phyloP scores from a whole-genome alignment of 768 basidiomycete genomes.

The Agrocybe chaxingu region DNA sequence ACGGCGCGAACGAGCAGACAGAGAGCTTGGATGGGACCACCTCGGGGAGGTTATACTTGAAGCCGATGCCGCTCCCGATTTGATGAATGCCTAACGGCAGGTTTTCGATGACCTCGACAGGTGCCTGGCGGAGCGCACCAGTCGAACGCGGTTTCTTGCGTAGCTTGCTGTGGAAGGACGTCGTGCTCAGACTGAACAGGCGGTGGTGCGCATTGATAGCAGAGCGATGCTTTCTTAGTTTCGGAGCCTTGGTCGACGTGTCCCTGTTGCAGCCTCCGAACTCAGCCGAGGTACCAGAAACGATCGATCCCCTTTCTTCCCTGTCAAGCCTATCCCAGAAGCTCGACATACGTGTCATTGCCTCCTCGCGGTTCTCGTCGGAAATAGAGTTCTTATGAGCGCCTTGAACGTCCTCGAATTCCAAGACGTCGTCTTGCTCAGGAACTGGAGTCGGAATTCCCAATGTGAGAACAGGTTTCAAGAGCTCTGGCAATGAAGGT shows the following conservation, averaged over 20 bases:
- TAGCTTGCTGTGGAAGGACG: slow-evolving; percentile 37
- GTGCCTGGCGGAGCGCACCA: slow-evolving; percentile 25
- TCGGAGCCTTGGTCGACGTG: slow-evolving; percentile 25
- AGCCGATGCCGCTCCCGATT: slow-evolving; percentile 52
- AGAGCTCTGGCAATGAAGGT: slow-evolving; percentile 7
- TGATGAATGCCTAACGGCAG: slow-evolving; percentile 45
- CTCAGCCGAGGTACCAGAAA: slow-evolving; percentile 16
- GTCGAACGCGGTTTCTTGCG: slow-evolving; percentile 33
- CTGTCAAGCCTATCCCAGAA: slow-evolving; percentile 48
- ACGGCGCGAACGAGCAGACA: slow-evolving; percentile 17
- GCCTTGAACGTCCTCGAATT: too few relatives aligned
- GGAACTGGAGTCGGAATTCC: slow-evolving; percentile 8
- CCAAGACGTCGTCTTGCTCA: slow-evolving; percentile 14
- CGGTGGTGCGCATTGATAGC: slow-evolving; percentile 25
- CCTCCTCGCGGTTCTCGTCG: not conserved
- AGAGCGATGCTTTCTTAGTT: slow-evolving; percentile 36
- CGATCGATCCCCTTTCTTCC: slow-evolving; percentile 24
- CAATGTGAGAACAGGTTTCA: slow-evolving; percentile 7
- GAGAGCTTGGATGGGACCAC: slow-evolving; percentile 19
- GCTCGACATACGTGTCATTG: slow-evolving; percentile 21
- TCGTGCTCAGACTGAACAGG: slow-evolving; percentile 28
- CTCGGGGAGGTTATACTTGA: slow-evolving; percentile 36
- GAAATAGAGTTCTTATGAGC: too few relatives aligned
- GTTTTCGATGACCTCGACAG: slow-evolving; percentile 24
- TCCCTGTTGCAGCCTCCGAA: slow-evolving; percentile 18